Conservation (phyloP, 2,329 filamentous ascomycete genomes). For the Teratosphaeria pseudoeucalypti region DNA sequence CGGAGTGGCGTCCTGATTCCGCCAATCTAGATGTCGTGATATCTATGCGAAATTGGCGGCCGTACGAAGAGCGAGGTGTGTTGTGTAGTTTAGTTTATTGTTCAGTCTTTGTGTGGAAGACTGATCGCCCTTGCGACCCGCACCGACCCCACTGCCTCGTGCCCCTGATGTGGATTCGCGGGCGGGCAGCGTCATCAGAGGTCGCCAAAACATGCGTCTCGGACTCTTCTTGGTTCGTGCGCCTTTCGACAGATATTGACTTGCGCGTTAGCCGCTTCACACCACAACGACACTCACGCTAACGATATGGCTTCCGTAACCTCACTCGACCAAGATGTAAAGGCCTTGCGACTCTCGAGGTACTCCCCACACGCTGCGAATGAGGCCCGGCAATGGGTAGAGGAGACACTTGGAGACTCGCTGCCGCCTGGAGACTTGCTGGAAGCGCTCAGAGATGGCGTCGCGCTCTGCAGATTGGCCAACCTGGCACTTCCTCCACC, state of each 20-base stretch:
- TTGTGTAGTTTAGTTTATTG: not conserved
- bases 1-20: not conserved
- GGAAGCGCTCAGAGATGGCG: slow-evolving; percentile 79
- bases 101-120: not conserved
- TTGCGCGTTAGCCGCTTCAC: not conserved
- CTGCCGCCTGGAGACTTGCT: slow-evolving; percentile 68
- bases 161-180: not conserved
- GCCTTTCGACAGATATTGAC: not conserved
- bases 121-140: not conserved
- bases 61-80: not conserved
- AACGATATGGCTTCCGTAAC: slow-evolving; percentile 76
- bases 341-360: slow-evolving; percentile 80
- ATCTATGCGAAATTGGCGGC: not conserved
- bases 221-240: not conserved
- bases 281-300: not conserved
- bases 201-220: not conserved
- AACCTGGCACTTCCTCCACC: slow-evolving; percentile 71
- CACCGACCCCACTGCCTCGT: not conserved
- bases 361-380: slow-evolving; percentile 86
- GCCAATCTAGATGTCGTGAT: not conserved
- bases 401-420: slow-evolving; percentile 63
- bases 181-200: not conserved
- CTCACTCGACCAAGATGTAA: slow-evolving; percentile 90
- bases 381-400: slow-evolving; percentile 78
- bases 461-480: slow-evolving; percentile 84